These are phyloP conservation scores for Penicillium robsamsonii DNA, from an alignment of 495 filamentous ascomycete species.

Conservation along the genomic window DNA sequence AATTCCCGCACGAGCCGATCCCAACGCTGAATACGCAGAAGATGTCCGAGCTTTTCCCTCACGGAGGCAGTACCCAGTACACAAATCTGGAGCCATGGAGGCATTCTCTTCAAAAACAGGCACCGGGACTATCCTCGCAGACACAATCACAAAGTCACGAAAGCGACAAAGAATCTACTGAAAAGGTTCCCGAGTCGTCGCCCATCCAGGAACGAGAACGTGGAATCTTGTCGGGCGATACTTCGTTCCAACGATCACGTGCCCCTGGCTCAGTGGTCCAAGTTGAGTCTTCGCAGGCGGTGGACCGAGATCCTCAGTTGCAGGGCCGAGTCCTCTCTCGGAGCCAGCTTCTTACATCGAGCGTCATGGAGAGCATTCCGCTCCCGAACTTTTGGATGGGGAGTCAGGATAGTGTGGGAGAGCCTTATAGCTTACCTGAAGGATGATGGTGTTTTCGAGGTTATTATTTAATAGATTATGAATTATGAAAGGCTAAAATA, in stretches of 20 bases:
- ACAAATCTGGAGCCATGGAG: background rate
- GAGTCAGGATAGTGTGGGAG: conserved; percentile 47
- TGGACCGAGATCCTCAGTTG: conserved; percentile 27
- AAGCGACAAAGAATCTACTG: conserved; percentile 27
- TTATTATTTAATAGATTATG: conserved; percentile 8
- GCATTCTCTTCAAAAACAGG: background rate
- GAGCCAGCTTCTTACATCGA: conserved; percentile 45
- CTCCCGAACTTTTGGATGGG: conserved; percentile 40
- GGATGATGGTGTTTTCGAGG: conserved; percentile 8
- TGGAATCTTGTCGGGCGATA: conserved; percentile 9
- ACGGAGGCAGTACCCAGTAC: conserved; percentile 27
- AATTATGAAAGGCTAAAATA: conserved; percentile 13
- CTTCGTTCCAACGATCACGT: conserved; percentile 22
- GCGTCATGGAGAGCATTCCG: conserved; percentile 49
- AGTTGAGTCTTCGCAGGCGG: conserved; percentile 47
- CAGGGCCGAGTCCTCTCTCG: conserved; percentile 29
- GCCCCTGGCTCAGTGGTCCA: conserved; percentile 35
- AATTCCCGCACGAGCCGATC: conserved; percentile 45
- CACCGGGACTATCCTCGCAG: conserved; percentile 20
- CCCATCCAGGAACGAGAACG: conserved; percentile 25
- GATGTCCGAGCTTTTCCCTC: conserved; percentile 43
- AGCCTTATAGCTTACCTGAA: conserved; percentile 39
- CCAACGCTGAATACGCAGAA: conserved; percentile 45
- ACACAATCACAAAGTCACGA: conserved; percentile 27
- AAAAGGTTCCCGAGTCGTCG: conserved; percentile 46